phyloP scores from a whole-genome alignment of 176 grass and related monocot genomes.

The Tuctoria greenei region DNA sequence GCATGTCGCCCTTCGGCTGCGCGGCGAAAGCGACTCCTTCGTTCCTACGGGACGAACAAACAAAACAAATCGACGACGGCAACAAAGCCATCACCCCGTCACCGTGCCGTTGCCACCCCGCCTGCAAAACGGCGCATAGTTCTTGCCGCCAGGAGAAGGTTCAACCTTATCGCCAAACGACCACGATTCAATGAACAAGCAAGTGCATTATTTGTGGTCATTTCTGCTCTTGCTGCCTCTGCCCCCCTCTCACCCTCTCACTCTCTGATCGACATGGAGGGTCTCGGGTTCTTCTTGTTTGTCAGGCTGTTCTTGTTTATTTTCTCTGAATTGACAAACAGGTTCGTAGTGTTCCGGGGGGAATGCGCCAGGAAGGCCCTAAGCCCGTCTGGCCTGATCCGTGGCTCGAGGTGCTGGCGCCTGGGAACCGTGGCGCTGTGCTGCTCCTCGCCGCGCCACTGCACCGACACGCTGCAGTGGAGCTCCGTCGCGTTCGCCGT shows the following conservation, averaged over 20 bases:
- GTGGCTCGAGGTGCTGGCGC: neutral
- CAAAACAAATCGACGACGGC: neutral
- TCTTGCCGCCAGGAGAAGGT: neutral
- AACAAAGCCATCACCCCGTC: neutral
- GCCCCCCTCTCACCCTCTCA: too few species aligned
- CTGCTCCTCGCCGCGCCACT: conserved; percentile 21
- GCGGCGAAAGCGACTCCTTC: neutral
- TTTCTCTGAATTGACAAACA: neutral
- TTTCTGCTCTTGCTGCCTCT: neutral
- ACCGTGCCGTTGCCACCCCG: neutral
- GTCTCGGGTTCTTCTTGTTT: neutral
- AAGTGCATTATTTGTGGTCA: neutral
- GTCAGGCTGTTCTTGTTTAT: neutral
- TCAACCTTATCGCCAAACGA: too few species aligned
- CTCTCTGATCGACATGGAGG: neutral
- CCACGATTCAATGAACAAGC: neutral
- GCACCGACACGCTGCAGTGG: conserved; percentile 40
- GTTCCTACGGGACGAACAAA: neutral
- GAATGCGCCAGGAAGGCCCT: too few species aligned
- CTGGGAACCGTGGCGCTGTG: conserved; percentile 22
- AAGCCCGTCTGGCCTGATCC: neutral
- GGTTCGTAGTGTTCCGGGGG: neutral
- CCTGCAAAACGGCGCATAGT: neutral
- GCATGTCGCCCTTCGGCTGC: neutral
- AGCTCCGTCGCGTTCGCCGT: conserved; percentile 40